Base-by-base conservation (phyloP, 2,329 filamentous ascomycete species). In the Teratosphaeria destructans region DNA sequence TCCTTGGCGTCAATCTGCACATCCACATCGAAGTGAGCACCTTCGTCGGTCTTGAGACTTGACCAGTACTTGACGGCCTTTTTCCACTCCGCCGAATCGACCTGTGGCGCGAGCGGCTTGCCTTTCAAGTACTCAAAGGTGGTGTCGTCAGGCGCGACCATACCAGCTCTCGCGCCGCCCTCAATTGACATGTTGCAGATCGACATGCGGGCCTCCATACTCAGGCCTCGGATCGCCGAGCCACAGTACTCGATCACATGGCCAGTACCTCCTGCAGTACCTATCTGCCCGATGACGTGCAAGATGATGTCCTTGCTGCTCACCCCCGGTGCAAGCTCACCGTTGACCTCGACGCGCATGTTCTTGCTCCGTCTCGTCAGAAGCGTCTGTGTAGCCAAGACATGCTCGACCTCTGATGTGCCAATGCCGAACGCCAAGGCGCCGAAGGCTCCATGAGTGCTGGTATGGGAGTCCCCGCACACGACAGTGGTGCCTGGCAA, bases 111-210 rank as follows among this genome's bases (percentile, higher is more conserved):
- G 66, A 99, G 79, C 47, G 94, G 94, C 63, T 87, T 85, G 68
- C 88, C 90, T 80, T 94, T 94, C 70, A 99, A 87, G 73, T 97
- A 99, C 66, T 95, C 90, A 68, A 96, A 96, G 32, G 94, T 97
- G 60, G 81, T 88, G 71, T 96, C 87, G 71, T 99, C 94, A 5
- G 94, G 94, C 10, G 94, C 94, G 61, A 99, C 87, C 91, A 99
- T 95, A 66, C 94, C 94, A 62, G 93, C 93, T 77, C 94, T 84
- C 55, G 94, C 94, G 76, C 94, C 94, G 67, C 82, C 94, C 80
- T 99, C 94, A 67, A 97, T 96, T 14, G 92, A 91, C 94, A 97
- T 97, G 80, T 99, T 99, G 81, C 94, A 97, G 74, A 99, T 95
- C 64, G 92, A 96, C 94, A 99, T 97, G 67, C 94, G 86, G 52